Evolutionary conservation across 1,284 basidiomycete genomes (phyloP).

Genomic region (Lentinula novae-zelandiae): DNA sequence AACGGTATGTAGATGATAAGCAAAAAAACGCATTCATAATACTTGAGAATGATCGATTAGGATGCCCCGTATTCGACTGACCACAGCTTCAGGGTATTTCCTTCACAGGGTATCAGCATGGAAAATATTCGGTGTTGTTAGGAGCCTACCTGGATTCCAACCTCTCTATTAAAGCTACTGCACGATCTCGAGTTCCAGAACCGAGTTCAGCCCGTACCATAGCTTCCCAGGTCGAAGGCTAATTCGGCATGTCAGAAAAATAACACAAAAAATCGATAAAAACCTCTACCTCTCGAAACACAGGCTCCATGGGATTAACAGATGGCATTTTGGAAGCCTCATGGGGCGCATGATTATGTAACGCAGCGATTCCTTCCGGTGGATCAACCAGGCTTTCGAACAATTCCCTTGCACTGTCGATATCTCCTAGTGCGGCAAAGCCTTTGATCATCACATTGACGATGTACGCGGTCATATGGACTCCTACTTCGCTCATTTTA

Average conservation of each 20-base stretch:
- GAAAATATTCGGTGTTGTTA: neutral
- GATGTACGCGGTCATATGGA: slow-evolving; percentile 95
- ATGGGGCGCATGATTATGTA: slow-evolving; percentile 82
- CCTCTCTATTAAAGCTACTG: slow-evolving; percentile 69
- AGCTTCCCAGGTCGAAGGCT: slow-evolving; percentile 88
- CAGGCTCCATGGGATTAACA: slow-evolving; percentile 47
- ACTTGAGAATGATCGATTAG: neutral
- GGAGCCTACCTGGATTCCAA: slow-evolving; percentile 66
- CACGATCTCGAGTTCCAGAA: slow-evolving; percentile 69
- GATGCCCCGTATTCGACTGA: slow-evolving; percentile 55
- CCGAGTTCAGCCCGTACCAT: slow-evolving; percentile 94
- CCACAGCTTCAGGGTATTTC: slow-evolving; percentile 71
- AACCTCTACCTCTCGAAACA: slow-evolving; percentile 81
- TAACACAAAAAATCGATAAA: slow-evolving; percentile 15
- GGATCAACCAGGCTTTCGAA: slow-evolving; percentile 92
- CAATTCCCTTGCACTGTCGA: slow-evolving; percentile 68
- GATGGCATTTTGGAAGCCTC: slow-evolving; percentile 30
- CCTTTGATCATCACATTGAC: slow-evolving; percentile 92
- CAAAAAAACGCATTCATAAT: neutral
- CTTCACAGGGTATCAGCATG: slow-evolving; percentile 30
- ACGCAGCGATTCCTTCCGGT: slow-evolving; percentile 82
- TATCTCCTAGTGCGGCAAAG: slow-evolving; percentile 70
- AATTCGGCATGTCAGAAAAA: slow-evolving; percentile 9
- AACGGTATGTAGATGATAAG: neutral
- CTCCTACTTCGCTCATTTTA: slow-evolving; percentile 60